Conservation (phyloP, 768 basidiomycete genomes). For the Pleurotus platypus region DNA sequence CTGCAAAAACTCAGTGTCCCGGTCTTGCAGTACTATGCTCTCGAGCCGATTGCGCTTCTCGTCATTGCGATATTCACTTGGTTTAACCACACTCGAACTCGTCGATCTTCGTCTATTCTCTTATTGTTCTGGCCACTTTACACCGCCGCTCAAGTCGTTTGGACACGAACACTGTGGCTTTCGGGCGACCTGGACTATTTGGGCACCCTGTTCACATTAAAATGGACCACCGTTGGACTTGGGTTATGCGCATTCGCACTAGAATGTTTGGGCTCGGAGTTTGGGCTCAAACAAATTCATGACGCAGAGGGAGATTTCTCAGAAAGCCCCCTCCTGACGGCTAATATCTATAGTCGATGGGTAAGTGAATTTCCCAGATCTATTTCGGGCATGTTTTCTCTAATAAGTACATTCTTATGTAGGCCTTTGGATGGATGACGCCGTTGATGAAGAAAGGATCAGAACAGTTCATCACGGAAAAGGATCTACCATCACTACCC, state of each 20-base stretch:
- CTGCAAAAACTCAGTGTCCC: conserved; percentile 31
- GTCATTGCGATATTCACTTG: conserved; percentile 50
- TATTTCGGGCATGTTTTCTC: too few species aligned
- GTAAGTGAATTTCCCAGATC: conserved; percentile 20
- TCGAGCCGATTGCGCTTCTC: conserved; percentile 55
- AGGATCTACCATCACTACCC: conserved; percentile 77
- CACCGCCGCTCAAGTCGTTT: conserved; percentile 40
- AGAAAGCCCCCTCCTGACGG: conserved; percentile 71
- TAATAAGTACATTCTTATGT: background rate
- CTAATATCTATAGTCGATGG: conserved; percentile 81
- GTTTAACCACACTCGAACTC: conserved; percentile 67
- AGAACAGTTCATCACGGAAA: conserved; percentile 68
- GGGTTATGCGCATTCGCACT: conserved; percentile 55
- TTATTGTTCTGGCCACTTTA: conserved; percentile 85
- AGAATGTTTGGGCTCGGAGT: conserved; percentile 70
- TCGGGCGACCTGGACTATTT: conserved; percentile 24
- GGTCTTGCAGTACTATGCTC: conserved; percentile 46
- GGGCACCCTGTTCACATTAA: conserved; percentile 37
- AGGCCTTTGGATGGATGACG: conserved; percentile 87
- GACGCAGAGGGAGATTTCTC: conserved; percentile 28
- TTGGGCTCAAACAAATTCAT: conserved; percentile 19
- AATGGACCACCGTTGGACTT: conserved; percentile 36
- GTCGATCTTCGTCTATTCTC: conserved; percentile 65
- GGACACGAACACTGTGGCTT: conserved; percentile 57
- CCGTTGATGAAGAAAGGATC: conserved; percentile 70